Percentiles rank a stretch among this genome's conserved stretches.
Evolutionary conservation across 371 early-diverging fungal species (phyloP).

Genomic region (Smittium mucronatum): DNA sequence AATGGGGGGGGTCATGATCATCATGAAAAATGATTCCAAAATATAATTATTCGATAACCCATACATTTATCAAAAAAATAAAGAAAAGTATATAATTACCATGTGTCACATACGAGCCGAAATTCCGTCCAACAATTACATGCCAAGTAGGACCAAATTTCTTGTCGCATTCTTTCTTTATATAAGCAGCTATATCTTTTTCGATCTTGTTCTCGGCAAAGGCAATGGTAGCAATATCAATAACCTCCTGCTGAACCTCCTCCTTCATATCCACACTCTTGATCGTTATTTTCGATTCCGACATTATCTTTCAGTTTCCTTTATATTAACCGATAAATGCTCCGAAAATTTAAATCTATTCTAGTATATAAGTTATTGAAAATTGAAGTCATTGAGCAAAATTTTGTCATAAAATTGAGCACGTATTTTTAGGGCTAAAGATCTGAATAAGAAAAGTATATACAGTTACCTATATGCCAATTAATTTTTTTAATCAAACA

Average conservation of each 20-base stretch:
- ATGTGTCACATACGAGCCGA: conserved; percentile 96
- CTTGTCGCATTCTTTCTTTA: conserved; percentile 96
- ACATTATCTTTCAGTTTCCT: background rate
- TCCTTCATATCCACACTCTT: conserved; percentile 97
- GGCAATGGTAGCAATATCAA: conserved; percentile 82
- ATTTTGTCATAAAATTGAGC: too few relatives aligned
- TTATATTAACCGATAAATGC: too few relatives aligned
- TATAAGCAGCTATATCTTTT: conserved; percentile 92
- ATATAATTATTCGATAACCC: background rate
- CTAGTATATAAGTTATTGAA: too few relatives aligned
- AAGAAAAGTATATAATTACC: conserved; percentile 40
- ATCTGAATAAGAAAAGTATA: too few relatives aligned
- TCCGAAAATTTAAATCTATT: too few relatives aligned
- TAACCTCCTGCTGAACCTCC: conserved; percentile 90
- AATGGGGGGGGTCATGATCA: too few relatives aligned
- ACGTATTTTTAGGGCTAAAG: too few relatives aligned
- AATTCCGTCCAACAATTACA: conserved; percentile 93
- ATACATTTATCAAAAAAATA: background rate
- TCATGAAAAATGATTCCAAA: background rate
- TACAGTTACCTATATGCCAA: too few relatives aligned
- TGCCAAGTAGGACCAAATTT: conserved; percentile 97
- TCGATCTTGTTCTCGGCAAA: conserved; percentile 88
- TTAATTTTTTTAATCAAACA: too few relatives aligned
- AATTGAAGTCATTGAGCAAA: too few relatives aligned
- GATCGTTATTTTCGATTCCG: conserved; percentile 70